These are phyloP conservation scores for Murraya koenigii DNA, from an alignment of 345 rosid species.

Conservation along the genomic window DNA sequence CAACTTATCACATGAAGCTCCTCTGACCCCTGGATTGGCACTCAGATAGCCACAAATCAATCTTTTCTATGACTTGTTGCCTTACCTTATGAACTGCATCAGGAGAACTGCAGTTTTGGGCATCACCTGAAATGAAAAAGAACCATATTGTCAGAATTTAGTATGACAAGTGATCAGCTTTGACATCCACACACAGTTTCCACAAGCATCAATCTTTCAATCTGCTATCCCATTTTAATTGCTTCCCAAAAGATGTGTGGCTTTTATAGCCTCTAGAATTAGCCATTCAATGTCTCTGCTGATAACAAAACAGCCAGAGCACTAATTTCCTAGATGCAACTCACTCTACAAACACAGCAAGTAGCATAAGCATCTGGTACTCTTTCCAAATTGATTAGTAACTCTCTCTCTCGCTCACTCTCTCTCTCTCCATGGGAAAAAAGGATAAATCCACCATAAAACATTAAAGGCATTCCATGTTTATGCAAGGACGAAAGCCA, in stretches of 20 bases:
- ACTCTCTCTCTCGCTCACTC: too few species aligned
- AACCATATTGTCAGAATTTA: not conserved
- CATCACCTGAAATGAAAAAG: constrained; percentile 48
- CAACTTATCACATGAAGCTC: constrained; percentile 32
- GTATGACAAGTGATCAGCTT: not conserved
- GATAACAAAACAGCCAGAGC: not conserved
- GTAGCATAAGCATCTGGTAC: not conserved
- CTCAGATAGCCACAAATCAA: constrained; percentile 89
- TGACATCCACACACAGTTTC: not conserved
- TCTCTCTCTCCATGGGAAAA: too few species aligned
- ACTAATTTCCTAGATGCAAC: not conserved
- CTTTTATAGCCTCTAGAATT: not conserved
- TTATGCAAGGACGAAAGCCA: not conserved
- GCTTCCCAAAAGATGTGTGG: not conserved
- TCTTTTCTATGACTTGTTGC: constrained; percentile 69
- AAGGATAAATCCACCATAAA: too few species aligned
- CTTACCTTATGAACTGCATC: constrained; percentile 84
- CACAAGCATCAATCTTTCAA: not conserved
- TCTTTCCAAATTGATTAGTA: too few species aligned
- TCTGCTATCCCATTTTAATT: not conserved
- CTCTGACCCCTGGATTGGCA: constrained; percentile 48
- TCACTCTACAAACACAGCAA: not conserved
- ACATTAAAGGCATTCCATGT: not conserved
- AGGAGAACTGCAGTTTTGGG: constrained; percentile 74
- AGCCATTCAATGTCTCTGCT: too few species aligned